Conservation (phyloP, 352 stramenopile genomes). For the Poterioochromonas sp. region DNA sequence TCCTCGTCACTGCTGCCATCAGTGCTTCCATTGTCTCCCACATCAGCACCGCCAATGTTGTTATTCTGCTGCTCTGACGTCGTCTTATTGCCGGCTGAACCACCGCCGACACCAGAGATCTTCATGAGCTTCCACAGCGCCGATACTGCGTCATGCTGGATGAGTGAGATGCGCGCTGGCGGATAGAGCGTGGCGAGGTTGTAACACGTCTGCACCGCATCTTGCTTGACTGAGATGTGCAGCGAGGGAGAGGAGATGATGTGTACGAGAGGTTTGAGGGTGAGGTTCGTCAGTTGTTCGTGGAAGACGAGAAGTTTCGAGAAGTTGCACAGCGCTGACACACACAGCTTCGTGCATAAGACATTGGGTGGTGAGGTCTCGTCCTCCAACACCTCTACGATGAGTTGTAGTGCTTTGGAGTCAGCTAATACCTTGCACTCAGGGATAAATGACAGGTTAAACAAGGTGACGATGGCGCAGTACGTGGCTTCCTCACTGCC, state of each 20-base stretch:
- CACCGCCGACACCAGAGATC: neutral
- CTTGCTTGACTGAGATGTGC: neutral
- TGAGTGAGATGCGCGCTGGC: neutral
- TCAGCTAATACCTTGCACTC: neutral
- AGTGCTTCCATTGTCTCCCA: neutral
- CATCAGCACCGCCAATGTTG: neutral
- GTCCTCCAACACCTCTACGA: neutral
- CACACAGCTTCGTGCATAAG: neutral
- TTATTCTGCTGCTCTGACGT: neutral
- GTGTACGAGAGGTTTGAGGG: neutral
- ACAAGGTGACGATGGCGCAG: conserved; percentile 2
- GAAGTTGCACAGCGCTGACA: conserved; percentile 18
- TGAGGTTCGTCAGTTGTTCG: neutral
- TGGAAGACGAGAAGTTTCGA: neutral
- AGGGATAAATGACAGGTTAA: neutral
- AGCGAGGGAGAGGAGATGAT: neutral
- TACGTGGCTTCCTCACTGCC: neutral
- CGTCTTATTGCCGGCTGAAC: neutral
- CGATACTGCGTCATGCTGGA: neutral
- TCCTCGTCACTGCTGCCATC: neutral
- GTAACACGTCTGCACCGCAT: neutral
- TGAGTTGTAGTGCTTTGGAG: neutral
- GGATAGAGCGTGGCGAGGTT: neutral
- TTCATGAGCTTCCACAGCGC: conserved; percentile 16
- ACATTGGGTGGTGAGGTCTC: neutral